Evolutionary conservation across 2,329 filamentous ascomycete genomes (phyloP), one percentile per base, ranked within the genome.

Genomic region (Nemania bipapillata): DNA sequence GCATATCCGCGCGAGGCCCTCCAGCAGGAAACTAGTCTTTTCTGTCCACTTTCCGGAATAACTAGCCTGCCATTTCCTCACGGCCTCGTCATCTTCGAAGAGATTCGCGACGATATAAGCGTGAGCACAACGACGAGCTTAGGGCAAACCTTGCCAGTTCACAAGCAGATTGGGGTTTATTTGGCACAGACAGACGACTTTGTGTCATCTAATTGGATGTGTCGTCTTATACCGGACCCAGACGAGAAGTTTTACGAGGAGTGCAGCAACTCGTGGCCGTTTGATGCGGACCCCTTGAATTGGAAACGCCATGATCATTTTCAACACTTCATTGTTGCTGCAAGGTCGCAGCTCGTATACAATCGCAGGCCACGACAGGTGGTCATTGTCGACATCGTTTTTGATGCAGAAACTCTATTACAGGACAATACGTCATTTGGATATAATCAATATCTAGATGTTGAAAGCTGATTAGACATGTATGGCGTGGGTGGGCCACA

Each of bases 111-210:
- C 6, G 40, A 56, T 32, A 15, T 22, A 22, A 45, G 24, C 22
- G 28, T 40, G 22, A 52, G 22, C 24, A 42, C 49, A 20, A 32
- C 24, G 40, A 22, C 49, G 3, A 57, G 40, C 57, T 45, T 7
- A 35, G 26, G 20, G 40, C 37, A 47, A 30, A 42, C 28, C 26
- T 26, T 35, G 11, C 28, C 9, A 17, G 45, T 30, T 1, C 24
- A 12, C 26, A 57, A 65, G 28, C 50, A 26, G 15, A 66, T 66
- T 15, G 63, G 63, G 1, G 40, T 66, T 22, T 62, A 66, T n/a
- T 22, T 66, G 8, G 63, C 63, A 15, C 63, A 66, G 40, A 56
- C 63, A 11, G 63, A 66, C 17, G 63, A 60, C 30, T 57, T 60
- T 35, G 50, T 49, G 15, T 12, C n/a, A 9, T 56, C 22, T 15